Conservation (phyloP, 2,329 filamentous ascomycete species). For the Xylaria digitata region DNA sequence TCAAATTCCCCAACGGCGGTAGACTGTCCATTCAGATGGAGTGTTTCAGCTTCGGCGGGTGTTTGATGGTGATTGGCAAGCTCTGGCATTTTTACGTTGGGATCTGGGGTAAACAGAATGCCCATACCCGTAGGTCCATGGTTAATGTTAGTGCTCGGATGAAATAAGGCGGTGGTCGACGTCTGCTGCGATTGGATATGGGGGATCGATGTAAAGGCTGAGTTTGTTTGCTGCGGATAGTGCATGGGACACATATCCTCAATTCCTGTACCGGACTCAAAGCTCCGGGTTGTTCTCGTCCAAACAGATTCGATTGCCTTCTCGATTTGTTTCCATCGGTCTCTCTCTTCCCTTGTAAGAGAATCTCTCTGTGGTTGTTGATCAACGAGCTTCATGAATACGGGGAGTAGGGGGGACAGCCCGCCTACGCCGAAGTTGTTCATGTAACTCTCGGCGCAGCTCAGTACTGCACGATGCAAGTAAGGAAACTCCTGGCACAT, state of each 20-base stretch:
- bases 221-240: background rate
- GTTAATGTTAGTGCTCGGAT: slow-evolving; percentile 9
- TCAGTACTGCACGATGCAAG: slow-evolving; percentile 29
- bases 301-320: slow-evolving; percentile 36
- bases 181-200: slow-evolving; percentile 10
- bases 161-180: slow-evolving; percentile 8
- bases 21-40: slow-evolving; percentile 15
- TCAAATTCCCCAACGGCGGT: slow-evolving; percentile 11
- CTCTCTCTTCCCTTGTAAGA: slow-evolving; percentile 30
- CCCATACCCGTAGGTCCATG: slow-evolving; percentile 13
- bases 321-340: slow-evolving; percentile 35
- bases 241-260: background rate
- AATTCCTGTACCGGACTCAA: slow-evolving; percentile 4
- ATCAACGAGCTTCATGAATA: slow-evolving; percentile 38
- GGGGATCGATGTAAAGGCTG: background rate
- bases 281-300: slow-evolving; percentile 14
- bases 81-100: slow-evolving; percentile 16
- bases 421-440: slow-evolving; percentile 39
- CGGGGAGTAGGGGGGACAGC: slow-evolving; percentile 37
- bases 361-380: slow-evolving; percentile 25
- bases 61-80: slow-evolving; percentile 10
- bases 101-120: slow-evolving; percentile 15
- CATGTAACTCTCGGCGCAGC: slow-evolving; percentile 40
- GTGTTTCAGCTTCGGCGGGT: slow-evolving; percentile 7
- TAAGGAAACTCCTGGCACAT: slow-evolving; percentile 23